phyloP scores from a whole-genome alignment of 2,329 filamentous ascomycete species.

The Botryosphaeria agaves region DNA sequence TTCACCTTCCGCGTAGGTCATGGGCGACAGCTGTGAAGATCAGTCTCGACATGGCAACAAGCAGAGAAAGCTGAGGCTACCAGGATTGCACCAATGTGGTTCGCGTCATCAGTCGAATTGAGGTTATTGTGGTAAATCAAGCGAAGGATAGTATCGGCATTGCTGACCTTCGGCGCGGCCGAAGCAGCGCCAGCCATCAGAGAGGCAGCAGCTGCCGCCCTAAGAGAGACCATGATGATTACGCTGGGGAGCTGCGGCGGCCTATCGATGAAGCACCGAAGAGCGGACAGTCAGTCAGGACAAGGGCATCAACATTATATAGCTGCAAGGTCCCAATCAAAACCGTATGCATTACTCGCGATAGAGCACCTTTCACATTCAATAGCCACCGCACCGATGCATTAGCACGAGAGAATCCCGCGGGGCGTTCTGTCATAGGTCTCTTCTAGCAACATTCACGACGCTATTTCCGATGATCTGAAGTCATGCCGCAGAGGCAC shows the following conservation, averaged over 20 bases:
- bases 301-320: background rate
- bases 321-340: background rate
- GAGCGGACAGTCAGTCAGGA: background rate
- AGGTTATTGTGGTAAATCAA: constrained; percentile 38
- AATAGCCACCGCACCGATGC: too few relatives aligned
- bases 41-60: background rate
- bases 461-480: too few relatives aligned
- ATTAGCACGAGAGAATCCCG: too few relatives aligned
- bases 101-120: constrained; percentile 33
- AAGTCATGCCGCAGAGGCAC: too few relatives aligned
- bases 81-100: constrained; percentile 34
- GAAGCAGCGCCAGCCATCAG: background rate
- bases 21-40: constrained; percentile 6
- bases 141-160: constrained; percentile 27
- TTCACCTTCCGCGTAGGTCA: constrained; percentile 18
- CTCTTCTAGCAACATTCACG: too few relatives aligned
- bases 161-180: constrained; percentile 8
- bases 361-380: background rate
- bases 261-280: background rate
- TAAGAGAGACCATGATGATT: background rate
- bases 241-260: background rate
- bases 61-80: constrained; percentile 16
- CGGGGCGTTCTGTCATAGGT: too few relatives aligned
- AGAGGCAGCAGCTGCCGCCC: background rate
- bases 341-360: background rate